A percentile compares a stretch with the other conserved stretches of the same genome.
These are phyloP conservation scores for Cardamine occulta DNA, from an alignment of 345 rosid genomes.

Conservation along the genomic window DNA sequence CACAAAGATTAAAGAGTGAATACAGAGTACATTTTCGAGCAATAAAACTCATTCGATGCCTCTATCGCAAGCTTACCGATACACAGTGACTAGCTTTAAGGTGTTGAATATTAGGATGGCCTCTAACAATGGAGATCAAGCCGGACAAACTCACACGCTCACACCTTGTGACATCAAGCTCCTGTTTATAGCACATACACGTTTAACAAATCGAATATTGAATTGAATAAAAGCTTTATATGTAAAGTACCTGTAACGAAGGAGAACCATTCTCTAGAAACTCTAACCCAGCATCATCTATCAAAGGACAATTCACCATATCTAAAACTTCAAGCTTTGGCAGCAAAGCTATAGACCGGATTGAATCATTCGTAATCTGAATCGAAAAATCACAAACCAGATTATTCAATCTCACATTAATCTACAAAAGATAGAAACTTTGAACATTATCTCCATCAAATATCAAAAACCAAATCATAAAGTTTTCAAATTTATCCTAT, in stretches of 20 bases:
- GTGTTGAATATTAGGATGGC: conserved; percentile 61
- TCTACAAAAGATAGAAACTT: conserved; percentile 20
- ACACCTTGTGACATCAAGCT: conserved; percentile 78
- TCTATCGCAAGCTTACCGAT: conserved; percentile 53
- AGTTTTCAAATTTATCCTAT: neutral
- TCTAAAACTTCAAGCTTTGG: conserved; percentile 64
- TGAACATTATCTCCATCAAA: neutral
- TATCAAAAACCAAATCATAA: neutral
- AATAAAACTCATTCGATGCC: neutral
- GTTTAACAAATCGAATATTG: neutral
- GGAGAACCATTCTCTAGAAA: conserved; percentile 70
- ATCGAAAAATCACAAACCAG: conserved; percentile 11
- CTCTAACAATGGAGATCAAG: conserved; percentile 53
- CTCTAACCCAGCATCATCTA: conserved; percentile 68
- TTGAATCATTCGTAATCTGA: conserved; percentile 77
- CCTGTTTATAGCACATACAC: conserved; percentile 45
- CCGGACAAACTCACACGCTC: conserved; percentile 63
- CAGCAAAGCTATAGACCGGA: conserved; percentile 64
- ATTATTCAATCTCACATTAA: neutral
- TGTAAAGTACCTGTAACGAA: conserved; percentile 57
- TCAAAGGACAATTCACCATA: conserved; percentile 62
- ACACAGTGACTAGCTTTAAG: conserved; percentile 69
- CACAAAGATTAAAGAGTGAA: neutral
- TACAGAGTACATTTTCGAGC: neutral
- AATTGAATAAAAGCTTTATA: neutral